phyloP scores from a whole-genome alignment of 257 asterid genomes.

The Orobanche coerulescens region DNA sequence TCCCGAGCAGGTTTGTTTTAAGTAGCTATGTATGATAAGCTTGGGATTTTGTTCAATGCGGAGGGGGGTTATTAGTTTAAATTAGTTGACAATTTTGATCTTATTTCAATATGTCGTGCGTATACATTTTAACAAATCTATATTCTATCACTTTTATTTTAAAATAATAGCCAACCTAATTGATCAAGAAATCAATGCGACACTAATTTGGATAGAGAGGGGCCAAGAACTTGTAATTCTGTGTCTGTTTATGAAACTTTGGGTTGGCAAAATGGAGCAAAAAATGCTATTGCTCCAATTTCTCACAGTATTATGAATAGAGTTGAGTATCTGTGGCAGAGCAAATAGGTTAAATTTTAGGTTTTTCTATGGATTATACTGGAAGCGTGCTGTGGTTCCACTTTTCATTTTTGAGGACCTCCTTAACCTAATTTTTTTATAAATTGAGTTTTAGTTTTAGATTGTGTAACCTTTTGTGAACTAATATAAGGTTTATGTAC shows the following conservation, averaged over 20 bases:
- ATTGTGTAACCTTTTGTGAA: background rate
- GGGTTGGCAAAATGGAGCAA: background rate
- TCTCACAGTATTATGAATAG: background rate
- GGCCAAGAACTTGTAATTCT: background rate
- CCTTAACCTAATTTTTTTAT: background rate
- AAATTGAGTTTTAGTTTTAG: background rate
- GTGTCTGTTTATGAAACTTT: background rate
- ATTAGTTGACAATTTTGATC: background rate
- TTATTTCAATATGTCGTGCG: background rate
- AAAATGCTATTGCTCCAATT: background rate
- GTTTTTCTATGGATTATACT: background rate
- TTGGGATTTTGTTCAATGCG: background rate
- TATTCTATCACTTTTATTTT: background rate
- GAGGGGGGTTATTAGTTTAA: constrained; percentile 7
- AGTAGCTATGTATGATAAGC: background rate
- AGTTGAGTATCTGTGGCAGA: background rate
- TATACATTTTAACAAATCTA: background rate
- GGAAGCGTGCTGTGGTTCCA: background rate
- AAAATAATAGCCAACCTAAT: background rate
- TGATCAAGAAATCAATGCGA: background rate
- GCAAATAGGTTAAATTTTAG: background rate
- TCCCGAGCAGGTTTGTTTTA: constrained; percentile 77
- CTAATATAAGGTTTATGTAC: background rate
- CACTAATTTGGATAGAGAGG: background rate
- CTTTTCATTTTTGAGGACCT: background rate